phyloP scores from a whole-genome alignment of 129 eudicot species.

The Artemisia annua region DNA sequence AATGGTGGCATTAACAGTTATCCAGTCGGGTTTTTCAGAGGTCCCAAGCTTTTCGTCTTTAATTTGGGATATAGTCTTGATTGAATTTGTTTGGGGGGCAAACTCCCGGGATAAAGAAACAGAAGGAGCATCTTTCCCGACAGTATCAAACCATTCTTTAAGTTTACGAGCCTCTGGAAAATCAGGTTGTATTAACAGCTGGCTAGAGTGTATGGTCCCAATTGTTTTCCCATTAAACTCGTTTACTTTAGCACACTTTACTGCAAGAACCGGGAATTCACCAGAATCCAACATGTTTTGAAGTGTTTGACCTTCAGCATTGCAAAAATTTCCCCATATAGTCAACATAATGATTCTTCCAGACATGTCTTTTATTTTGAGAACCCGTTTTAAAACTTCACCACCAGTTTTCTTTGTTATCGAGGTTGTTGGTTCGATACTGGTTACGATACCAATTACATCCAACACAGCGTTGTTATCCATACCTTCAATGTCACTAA shows the following conservation, averaged over 20 bases:
- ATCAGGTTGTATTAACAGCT: slow-evolving; percentile 79
- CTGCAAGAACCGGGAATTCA: slow-evolving; percentile 65
- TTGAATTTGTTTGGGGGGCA: slow-evolving; percentile 43
- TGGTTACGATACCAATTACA: slow-evolving; percentile 70
- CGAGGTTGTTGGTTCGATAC: slow-evolving; percentile 50
- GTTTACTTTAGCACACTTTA: slow-evolving; percentile 64
- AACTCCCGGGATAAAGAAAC: slow-evolving; percentile 62
- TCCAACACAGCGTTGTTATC: slow-evolving; percentile 62
- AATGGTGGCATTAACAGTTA: slow-evolving; percentile 60
- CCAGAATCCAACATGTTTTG: slow-evolving; percentile 71
- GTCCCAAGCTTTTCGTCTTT: slow-evolving; percentile 92
- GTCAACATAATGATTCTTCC: slow-evolving; percentile 79
- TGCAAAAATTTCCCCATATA: slow-evolving; percentile 87
- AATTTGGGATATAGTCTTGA: slow-evolving; percentile 72
- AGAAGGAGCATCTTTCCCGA: slow-evolving; percentile 57
- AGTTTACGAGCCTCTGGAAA: slow-evolving; percentile 68
- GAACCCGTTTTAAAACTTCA: slow-evolving; percentile 63
- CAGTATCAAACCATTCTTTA: slow-evolving; percentile 65
- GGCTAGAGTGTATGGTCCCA: slow-evolving; percentile 65
- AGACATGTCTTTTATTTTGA: slow-evolving; percentile 74
- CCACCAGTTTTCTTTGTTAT: slow-evolving; percentile 64
- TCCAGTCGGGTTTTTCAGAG: slow-evolving; percentile 81
- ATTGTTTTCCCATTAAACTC: slow-evolving; percentile 80
- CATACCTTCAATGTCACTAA: slow-evolving; percentile 69
- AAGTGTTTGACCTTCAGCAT: slow-evolving; percentile 74